These are phyloP conservation scores for Termitomyces sp. DNA, from an alignment of 768 basidiomycete species.

Conservation along the genomic window DNA sequence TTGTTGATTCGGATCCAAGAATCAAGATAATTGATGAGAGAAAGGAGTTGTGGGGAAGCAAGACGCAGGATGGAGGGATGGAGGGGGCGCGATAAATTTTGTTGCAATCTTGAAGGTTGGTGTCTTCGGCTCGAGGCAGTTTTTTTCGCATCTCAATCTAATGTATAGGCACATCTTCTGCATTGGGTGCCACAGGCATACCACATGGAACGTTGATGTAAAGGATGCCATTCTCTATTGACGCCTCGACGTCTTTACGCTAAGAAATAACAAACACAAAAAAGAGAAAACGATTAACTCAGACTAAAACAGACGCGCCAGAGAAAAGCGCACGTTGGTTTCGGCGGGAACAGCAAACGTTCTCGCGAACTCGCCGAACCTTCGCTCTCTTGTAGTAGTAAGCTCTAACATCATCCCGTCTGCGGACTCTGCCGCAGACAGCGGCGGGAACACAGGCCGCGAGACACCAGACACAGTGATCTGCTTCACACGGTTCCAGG, in stretches of 20 bases:
- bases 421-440: slow-evolving; percentile 7
- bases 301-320: slow-evolving; percentile 13
- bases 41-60: background rate
- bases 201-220: slow-evolving; percentile 49
- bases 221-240: slow-evolving; percentile 58
- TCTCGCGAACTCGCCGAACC: slow-evolving; percentile 43
- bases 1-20: background rate
- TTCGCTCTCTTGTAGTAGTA: slow-evolving; percentile 40
- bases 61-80: background rate
- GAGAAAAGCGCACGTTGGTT: slow-evolving; percentile 42
- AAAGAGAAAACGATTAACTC: slow-evolving; percentile 12
- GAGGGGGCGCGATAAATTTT: background rate
- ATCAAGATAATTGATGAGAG: background rate
- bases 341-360: slow-evolving; percentile 48
- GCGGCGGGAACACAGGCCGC: slow-evolving; percentile 31
- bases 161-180: slow-evolving; percentile 45
- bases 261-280: slow-evolving; percentile 11
- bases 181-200: slow-evolving; percentile 34
- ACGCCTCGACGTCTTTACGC: slow-evolving; percentile 48
- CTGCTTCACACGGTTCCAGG: slow-evolving; percentile 57
- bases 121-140: background rate
- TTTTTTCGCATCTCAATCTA: slow-evolving; percentile 24
- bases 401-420: slow-evolving; percentile 17
- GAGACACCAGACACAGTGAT: slow-evolving; percentile 48
- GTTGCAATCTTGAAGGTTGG: background rate